Evolutionary conservation across 2,329 filamentous ascomycete genomes (phyloP).

Genomic region (Trichophyton verrucosum): DNA sequence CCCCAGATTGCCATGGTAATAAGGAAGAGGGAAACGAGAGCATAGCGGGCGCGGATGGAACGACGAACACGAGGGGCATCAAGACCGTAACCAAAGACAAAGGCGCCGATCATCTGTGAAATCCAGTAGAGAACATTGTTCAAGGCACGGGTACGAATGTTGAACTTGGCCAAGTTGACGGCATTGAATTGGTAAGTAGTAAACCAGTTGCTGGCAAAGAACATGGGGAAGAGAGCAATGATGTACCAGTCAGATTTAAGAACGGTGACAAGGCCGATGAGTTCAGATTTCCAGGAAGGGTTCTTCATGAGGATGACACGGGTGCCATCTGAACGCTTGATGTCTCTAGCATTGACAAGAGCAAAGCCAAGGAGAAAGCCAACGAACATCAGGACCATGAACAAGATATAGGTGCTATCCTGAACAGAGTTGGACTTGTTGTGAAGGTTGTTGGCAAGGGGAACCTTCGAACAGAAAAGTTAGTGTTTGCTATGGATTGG

Average conservation of each 20-base stretch:
- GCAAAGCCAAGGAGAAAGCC: conserved; percentile 58
- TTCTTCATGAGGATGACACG: conserved; percentile 82
- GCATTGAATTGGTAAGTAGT: conserved; percentile 68
- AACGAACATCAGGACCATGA: conserved; percentile 65
- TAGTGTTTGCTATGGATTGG: not conserved
- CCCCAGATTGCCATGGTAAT: conserved; percentile 73
- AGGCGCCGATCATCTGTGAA: conserved; percentile 64
- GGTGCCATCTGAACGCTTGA: conserved; percentile 66
- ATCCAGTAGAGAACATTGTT: conserved; percentile 71
- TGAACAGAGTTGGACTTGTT: conserved; percentile 30
- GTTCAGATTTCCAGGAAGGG: conserved; percentile 70
- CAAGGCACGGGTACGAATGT: conserved; percentile 60
- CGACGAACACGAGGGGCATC: conserved; percentile 51
- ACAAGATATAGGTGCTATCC: conserved; percentile 77
- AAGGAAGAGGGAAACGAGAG: conserved; percentile 49
- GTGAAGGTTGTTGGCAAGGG: conserved; percentile 37
- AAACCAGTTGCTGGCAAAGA: conserved; percentile 68
- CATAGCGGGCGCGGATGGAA: conserved; percentile 53
- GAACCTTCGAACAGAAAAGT: conserved; percentile 22
- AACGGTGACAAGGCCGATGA: conserved; percentile 63
- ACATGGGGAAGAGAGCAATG: conserved; percentile 66
- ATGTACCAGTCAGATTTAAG: conserved; percentile 60
- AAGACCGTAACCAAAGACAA: conserved; percentile 58
- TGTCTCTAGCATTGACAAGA: conserved; percentile 57
- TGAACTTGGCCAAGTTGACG: conserved; percentile 59